phyloP scores from a whole-genome alignment of 768 basidiomycete genomes.

The Chalciporus sphaerocephalus region DNA sequence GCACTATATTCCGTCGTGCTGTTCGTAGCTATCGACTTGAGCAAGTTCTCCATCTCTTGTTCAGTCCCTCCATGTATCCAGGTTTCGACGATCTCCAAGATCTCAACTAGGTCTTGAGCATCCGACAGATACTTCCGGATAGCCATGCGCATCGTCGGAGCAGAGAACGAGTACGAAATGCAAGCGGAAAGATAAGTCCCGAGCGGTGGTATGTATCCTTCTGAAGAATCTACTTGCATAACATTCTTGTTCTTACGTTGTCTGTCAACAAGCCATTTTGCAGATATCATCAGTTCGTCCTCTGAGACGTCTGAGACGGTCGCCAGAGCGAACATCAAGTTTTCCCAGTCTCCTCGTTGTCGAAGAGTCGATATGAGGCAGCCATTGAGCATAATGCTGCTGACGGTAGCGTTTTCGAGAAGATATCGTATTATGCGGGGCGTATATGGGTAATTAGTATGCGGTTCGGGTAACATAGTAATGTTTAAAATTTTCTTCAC shows the following conservation, averaged over 20 bases:
- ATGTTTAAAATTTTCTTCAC: conserved; percentile 55
- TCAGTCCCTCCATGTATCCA: conserved; percentile 37
- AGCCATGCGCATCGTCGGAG: conserved; percentile 39
- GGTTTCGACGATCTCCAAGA: conserved; percentile 36
- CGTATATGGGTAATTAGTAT: conserved; percentile 42
- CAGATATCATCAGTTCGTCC: conserved; percentile 51
- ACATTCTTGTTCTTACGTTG: conserved; percentile 29
- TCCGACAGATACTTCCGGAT: conserved; percentile 39
- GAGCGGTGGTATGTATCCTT: conserved; percentile 31
- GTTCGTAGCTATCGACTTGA: conserved; percentile 22
- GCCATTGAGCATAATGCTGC: conserved; percentile 56
- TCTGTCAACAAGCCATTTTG: conserved; percentile 41
- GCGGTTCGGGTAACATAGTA: conserved; percentile 41
- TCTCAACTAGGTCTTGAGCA: conserved; percentile 35
- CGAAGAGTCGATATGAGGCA: conserved; percentile 53
- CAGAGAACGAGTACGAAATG: conserved; percentile 40
- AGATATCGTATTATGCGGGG: conserved; percentile 54
- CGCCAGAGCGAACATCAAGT: conserved; percentile 48
- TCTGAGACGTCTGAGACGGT: conserved; percentile 63
- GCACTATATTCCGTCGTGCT: conserved; percentile 12
- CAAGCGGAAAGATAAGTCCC: conserved; percentile 36
- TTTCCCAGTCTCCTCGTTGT: conserved; percentile 59
- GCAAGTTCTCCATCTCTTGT: conserved; percentile 16
- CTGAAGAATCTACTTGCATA: conserved; percentile 37
- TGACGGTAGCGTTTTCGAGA: conserved; percentile 53